Conservation (phyloP, 495 filamentous ascomycete species). For the Xylaria intraflava region DNA sequence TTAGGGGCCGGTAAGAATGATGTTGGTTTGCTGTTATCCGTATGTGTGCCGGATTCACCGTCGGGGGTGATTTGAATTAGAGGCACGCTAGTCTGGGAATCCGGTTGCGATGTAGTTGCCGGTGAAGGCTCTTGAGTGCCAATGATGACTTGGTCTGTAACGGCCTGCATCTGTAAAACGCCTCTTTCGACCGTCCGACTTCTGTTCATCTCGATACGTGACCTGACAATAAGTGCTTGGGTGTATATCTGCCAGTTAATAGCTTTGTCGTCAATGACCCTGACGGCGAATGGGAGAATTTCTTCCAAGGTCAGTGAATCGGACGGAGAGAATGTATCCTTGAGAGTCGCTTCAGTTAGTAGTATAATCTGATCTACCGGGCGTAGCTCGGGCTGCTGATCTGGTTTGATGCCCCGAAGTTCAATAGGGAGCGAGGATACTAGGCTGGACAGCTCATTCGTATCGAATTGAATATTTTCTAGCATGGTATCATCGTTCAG, state of each 20-base stretch:
- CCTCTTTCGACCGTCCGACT: slow-evolving; percentile 82
- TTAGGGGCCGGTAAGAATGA: slow-evolving; percentile 81
- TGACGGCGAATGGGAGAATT: slow-evolving; percentile 80
- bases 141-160: slow-evolving; percentile 92
- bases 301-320: slow-evolving; percentile 87
- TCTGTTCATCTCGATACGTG: slow-evolving; percentile 78
- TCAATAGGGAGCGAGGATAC: slow-evolving; percentile 47
- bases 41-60: slow-evolving; percentile 5
- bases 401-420: slow-evolving; percentile 60
- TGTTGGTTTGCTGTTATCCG: slow-evolving; percentile 38
- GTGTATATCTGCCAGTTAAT: slow-evolving; percentile 99
- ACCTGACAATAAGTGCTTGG: slow-evolving; percentile 79
- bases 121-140: slow-evolving; percentile 57
- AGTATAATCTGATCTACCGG: slow-evolving; percentile 81
- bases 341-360: slow-evolving; percentile 78
- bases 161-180: slow-evolving; percentile 87
- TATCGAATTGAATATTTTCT: slow-evolving; percentile 74
- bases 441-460: slow-evolving; percentile 36
- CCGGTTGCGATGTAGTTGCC: slow-evolving; percentile 3
- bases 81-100: slow-evolving; percentile 26
- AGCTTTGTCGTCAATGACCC: slow-evolving; percentile 80
- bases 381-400: slow-evolving; percentile 72
- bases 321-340: slow-evolving; percentile 71
- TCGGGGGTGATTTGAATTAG: slow-evolving; percentile 33
- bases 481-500: slow-evolving; percentile 91